Base-by-base conservation (phyloP, 2,329 filamentous ascomycete genomes). In the Verticillium dahliae region DNA sequence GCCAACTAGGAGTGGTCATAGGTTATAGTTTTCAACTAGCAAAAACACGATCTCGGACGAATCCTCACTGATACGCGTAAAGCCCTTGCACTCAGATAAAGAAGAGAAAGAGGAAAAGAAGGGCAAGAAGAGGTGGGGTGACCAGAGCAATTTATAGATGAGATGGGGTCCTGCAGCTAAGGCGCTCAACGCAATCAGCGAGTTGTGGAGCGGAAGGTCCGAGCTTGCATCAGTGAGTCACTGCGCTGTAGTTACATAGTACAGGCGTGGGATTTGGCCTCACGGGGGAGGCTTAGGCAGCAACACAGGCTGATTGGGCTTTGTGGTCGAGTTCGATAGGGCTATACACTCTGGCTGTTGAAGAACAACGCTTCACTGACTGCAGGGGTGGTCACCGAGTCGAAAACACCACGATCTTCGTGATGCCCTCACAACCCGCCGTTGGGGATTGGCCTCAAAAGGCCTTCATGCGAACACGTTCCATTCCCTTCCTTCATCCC, bases 11-110 rank as follows among this genome's bases (percentile, higher is more conserved):
- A 92, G 89, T 82, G 82, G 89, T 91, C 89, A 90, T 85, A 57
- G 27, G 82, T 35, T 82, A 81, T 90, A 90, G 88, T 90, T 90
- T 90, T 90, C 88, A 91, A 90, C 88, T 90, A 91, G 89, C 89
- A 91, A 91, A 90, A 91, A 91, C 83, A 84, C 85, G 84, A 85
- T 86, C 88, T 92, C 90, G 86, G 90, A 91, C 87, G 84, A 87
- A 88, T 91, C 89, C 86, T 92, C 89, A 92, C 87, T 89, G 87
- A 85, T 85, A 88, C 85, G 85, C 87, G 84, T 90, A 89, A 89
- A 85, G 87, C 89, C 87, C 86, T 78, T 88, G 87, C 87, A 89
- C 85, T 81, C 74, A 80, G 82, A 86, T 85, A 76, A 70, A 73
- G 75, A 78, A 74, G 74, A 75, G 81, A 78, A 72, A 69, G 70